Base-by-base conservation (phyloP, 106 monocot genomes). In the Apostasia ramifera region DNA sequence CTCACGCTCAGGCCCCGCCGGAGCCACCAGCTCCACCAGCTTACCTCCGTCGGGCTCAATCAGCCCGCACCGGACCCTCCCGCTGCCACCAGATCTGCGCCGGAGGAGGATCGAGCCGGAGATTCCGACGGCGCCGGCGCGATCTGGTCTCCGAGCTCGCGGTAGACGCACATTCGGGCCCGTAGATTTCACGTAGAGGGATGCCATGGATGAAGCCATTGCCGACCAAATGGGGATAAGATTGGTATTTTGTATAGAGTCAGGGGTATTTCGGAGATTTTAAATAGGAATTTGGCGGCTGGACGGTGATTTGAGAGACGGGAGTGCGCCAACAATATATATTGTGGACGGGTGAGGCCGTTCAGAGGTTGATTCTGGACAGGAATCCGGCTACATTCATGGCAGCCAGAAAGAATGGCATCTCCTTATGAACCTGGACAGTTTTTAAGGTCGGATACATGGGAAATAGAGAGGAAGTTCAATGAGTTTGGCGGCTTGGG, bases 21-120 rank as follows among this genome's bases (percentile, higher is more conserved):
- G 82, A 13, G 56, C 81, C 42, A 97, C 82, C 39, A 97, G 79
- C 50, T 97, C 84, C 41, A 87, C 82, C 67, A 97, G 86, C 66
- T 61, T 77, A 55, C 97, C 92, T 6, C 97, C 97, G 64, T 97
- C 97, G 3, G 97, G 97, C 57, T 92, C 87, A 65, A 97, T 97
- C 55, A 97, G 74, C 53, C 71, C 67, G 47, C 64, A 65, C n/a
- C 64, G 47, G 14, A 48, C 47, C 47, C 47, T 37, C 40, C 26
- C 47, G 2, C 41, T 1, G 26, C 64, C 2, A 10, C 45, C 26
- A 2, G 47, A 26, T 3, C 1, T 26, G 47, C 64, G 46, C 47
- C 64, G 46, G 48, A 65, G 47, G 15, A 45, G 48, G 8, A 48
- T 6, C 44, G 14, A 4, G 2, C 44, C 43, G 14, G 6, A 26